These are phyloP conservation scores for Pseudozyma pruni DNA, from an alignment of 1,284 basidiomycete genomes.

Conservation along the genomic window DNA sequence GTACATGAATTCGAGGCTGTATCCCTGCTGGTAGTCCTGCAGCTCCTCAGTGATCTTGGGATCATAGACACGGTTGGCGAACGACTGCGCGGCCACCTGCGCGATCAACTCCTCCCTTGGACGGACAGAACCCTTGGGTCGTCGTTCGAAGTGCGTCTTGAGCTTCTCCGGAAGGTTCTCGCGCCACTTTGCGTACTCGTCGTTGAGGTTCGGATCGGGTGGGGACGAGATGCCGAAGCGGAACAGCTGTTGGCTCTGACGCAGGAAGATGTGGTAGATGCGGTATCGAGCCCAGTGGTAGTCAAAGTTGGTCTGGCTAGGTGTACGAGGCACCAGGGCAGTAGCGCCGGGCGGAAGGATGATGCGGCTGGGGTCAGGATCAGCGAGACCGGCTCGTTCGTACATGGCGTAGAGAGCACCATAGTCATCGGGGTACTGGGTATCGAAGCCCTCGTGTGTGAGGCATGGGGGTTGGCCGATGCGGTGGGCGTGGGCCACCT, in stretches of 20 bases:
- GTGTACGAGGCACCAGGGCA: conserved; percentile 36
- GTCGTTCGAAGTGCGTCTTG: conserved; percentile 42
- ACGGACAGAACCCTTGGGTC: conserved; percentile 33
- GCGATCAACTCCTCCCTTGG: conserved; percentile 31
- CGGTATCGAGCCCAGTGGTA: conserved; percentile 53
- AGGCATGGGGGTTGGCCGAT: conserved; percentile 53
- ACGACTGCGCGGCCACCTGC: conserved; percentile 27
- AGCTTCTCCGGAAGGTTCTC: conserved; percentile 46
- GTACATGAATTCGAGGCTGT: conserved; percentile 52
- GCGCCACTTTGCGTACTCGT: conserved; percentile 48
- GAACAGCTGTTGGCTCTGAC: conserved; percentile 53
- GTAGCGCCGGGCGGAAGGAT: conserved; percentile 46
- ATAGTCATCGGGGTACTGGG: conserved; percentile 56
- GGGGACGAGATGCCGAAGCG: conserved; percentile 52
- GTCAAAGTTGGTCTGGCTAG: conserved; percentile 47
- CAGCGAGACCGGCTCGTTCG: conserved; percentile 45
- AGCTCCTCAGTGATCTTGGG: conserved; percentile 42
- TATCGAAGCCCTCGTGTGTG: conserved; percentile 52
- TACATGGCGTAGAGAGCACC: conserved; percentile 44
- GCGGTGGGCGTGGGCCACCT: conserved; percentile 48
- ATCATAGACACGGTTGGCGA: conserved; percentile 36
- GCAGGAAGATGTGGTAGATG: conserved; percentile 50
- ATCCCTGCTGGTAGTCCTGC: conserved; percentile 50
- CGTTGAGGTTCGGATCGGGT: conserved; percentile 42
- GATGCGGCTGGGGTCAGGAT: conserved; percentile 40